Conservation (phyloP, 2,329 filamentous ascomycete species). For the Zalaria obscura region DNA sequence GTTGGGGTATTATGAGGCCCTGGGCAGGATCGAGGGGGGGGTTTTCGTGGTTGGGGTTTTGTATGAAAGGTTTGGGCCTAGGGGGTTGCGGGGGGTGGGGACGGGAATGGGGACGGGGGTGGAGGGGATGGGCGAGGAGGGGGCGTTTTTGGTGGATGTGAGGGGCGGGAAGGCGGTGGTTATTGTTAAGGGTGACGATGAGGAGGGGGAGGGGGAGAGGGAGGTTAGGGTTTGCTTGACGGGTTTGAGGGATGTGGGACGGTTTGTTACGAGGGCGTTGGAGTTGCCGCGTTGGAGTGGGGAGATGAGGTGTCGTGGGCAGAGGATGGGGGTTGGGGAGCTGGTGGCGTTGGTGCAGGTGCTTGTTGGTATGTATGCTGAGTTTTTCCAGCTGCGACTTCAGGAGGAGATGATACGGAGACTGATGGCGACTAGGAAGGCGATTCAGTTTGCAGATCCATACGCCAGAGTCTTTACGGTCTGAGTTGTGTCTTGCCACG, state of each 20-base stretch:
- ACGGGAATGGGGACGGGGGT: slow-evolving; percentile 1
- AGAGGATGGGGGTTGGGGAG: no score
- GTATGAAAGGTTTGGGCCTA: slow-evolving; percentile 60
- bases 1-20: slow-evolving; percentile 35
- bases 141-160: slow-evolving; percentile 53
- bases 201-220: slow-evolving; percentile 31
- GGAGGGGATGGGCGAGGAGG: slow-evolving; percentile 32
- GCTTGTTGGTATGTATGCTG: no score
- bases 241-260: slow-evolving; percentile 53
- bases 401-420: no score
- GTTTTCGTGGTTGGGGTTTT: slow-evolving; percentile 62
- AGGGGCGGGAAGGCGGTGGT: slow-evolving; percentile 58
- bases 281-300: slow-evolving; percentile 51
- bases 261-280: slow-evolving; percentile 56
- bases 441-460: slow-evolving; percentile 19
- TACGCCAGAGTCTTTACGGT: slow-evolving; percentile 33
- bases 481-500: slow-evolving; percentile 30
- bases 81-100: slow-evolving; percentile 41
- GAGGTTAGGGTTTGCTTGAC: slow-evolving; percentile 49
- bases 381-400: no score
- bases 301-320: slow-evolving; percentile 33
- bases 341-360: no score
- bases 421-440: no score
- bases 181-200: slow-evolving; percentile 25
- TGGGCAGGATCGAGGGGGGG: slow-evolving; percentile 47